phyloP scores from a whole-genome alignment of 2,329 filamentous ascomycete species.

The Hypoxylon sp. region DNA sequence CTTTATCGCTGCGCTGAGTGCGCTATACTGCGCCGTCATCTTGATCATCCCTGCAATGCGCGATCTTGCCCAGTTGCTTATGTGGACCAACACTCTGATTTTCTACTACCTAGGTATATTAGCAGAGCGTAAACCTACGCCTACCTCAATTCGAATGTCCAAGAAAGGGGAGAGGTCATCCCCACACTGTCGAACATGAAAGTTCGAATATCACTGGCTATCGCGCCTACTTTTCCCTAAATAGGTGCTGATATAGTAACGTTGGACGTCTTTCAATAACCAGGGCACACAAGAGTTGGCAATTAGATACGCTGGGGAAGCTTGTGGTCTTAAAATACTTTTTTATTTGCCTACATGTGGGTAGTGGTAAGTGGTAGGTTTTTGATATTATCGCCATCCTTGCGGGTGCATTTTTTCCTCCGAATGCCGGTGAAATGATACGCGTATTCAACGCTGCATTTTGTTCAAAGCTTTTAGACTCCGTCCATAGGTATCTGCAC shows the following conservation, averaged over 20 bases:
- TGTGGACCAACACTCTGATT: background rate
- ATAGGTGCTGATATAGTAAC: background rate
- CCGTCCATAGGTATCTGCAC: background rate
- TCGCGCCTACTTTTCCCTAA: background rate
- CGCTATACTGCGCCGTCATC: slow-evolving; percentile 4
- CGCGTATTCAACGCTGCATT: background rate
- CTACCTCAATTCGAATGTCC: background rate
- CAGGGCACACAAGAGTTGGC: background rate
- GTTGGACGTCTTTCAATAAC: background rate
- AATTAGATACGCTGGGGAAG: background rate
- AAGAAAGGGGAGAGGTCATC: background rate
- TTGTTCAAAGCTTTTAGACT: background rate
- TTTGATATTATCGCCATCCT: slow-evolving; percentile 3
- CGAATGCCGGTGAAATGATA: slow-evolving; percentile 4
- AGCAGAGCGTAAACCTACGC: background rate
- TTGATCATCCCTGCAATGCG: slow-evolving; percentile 19
- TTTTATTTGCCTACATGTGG: slow-evolving; percentile 14
- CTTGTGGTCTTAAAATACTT: background rate
- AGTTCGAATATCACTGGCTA: background rate
- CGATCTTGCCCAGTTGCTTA: slow-evolving; percentile 3
- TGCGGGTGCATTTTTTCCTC: slow-evolving; percentile 2
- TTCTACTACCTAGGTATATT: background rate
- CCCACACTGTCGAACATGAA: background rate
- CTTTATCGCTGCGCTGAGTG: background rate
- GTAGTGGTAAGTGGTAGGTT: background rate